phyloP scores from a whole-genome alignment of 2,329 filamentous ascomycete species.

The Neonectria punicea region DNA sequence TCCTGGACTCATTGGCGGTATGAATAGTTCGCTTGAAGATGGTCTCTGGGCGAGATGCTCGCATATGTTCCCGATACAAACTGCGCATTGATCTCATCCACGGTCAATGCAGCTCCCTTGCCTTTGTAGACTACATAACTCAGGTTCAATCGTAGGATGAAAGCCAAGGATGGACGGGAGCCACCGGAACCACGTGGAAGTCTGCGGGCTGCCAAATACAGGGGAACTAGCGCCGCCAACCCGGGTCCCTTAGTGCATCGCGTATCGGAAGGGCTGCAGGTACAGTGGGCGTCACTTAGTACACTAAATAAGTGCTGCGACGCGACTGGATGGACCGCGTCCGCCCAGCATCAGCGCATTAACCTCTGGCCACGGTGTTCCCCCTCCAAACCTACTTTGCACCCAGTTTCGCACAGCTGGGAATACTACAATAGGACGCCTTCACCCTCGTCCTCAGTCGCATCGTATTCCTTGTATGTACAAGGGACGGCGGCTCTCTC shows the following conservation, averaged over 20 bases:
- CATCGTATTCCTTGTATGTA: conserved; percentile 1
- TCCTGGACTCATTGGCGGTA: not conserved
- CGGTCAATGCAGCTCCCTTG: not conserved
- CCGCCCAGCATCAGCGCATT: not conserved
- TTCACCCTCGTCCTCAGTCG: not conserved
- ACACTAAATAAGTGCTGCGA: not conserved
- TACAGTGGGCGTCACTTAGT: not conserved
- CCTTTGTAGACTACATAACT: too few species aligned
- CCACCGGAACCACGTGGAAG: conserved; percentile 17
- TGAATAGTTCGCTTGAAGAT: not conserved
- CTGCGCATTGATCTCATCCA: not conserved
- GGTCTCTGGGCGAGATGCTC: not conserved
- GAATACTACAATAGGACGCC: not conserved
- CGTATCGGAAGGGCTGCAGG: conserved; percentile 4
- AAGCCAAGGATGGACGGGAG: not conserved
- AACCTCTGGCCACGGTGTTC: conserved; percentile 23
- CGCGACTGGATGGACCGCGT: conserved; percentile 15
- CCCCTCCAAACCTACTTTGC: conserved; percentile 4
- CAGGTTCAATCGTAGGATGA: too few species aligned
- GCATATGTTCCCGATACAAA: not conserved
- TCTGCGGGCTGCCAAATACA: not conserved
- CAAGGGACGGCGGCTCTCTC: conserved; percentile 1
- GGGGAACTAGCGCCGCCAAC: not conserved
- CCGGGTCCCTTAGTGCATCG: conserved; percentile 4
- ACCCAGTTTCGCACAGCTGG: not conserved